Evolutionary conservation across 805 yeast species (phyloP), one percentile per base, ranked within the genome.

Genomic region (Teunomyces cretensis): DNA sequence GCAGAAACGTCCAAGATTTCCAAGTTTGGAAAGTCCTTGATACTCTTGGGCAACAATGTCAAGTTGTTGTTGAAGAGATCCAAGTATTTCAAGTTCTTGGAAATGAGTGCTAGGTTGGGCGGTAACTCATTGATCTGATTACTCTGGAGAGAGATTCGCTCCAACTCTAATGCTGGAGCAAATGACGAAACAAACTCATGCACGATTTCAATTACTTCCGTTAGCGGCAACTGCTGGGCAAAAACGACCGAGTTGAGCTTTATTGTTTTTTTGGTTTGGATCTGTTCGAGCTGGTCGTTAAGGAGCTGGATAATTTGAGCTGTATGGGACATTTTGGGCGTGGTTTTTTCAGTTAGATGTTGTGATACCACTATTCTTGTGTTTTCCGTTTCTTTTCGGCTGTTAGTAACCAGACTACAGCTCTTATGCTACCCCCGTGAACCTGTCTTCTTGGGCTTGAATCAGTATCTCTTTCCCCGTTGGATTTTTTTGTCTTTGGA

Each of bases 1-100:
- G 69, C 63, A 15, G 89, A 81, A 15, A 86, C 60, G 61, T 87
- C 92, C 33, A 87, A 62, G 42, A 82, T 81, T 54, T 84, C 91
- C 44, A 87, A 64, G 6, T 71, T 68, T 9, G 56, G 54, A 33
- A 76, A 68, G 2, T 57, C 56, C 14, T 54, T 47, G 6, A 72
- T 61, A 1, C 54, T 60, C 22, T 45, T 47, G 0, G 95, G 90
- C 37, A 87, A 73, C 38, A 65, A 70, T 2, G 68, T 52, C 42
- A 88, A 71, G 37, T 65, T 58, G 59, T 88, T 88, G 47, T 73
- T 69, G 57, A 86, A 86, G 38, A 88, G 62, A 60, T 87, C 92
- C 45, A 88, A 64, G 50, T 81, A 84, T 44, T 79, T 69, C 42
- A 86, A 63, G 36, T 69, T 64, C 11, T 35, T 42, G n/a, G 70